Evolutionary conservation across 495 filamentous ascomycete genomes (phyloP).

Genomic region (Daldinia concentrica): DNA sequence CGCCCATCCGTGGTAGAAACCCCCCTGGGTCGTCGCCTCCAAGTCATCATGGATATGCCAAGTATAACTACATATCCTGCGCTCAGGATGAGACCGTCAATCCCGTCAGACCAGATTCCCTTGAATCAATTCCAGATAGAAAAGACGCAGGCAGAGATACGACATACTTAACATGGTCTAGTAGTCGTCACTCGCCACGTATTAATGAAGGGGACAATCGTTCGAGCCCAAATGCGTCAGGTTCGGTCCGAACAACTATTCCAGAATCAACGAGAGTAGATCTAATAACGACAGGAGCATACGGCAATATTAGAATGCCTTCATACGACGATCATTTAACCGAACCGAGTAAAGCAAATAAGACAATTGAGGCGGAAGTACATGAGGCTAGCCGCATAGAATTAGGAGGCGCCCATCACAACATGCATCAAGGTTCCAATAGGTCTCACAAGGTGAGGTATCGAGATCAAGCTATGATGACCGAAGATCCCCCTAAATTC

Average conservation of each 20-base stretch:
- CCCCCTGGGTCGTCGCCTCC: not conserved
- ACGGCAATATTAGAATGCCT: constrained; percentile 33
- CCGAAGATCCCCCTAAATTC: constrained; percentile 14
- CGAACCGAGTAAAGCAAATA: not conserved
- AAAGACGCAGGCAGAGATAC: constrained; percentile 31
- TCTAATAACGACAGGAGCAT: constrained; percentile 42
- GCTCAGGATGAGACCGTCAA: constrained; percentile 2
- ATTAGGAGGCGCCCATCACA: not conserved
- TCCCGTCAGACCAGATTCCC: not conserved
- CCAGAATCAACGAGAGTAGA: constrained; percentile 32
- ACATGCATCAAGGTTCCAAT: not conserved
- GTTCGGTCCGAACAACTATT: constrained; percentile 26
- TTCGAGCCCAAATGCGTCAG: constrained; percentile 4
- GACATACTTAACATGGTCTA: constrained; percentile 49
- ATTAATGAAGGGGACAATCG: not conserved
- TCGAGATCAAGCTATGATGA: constrained; percentile 40
- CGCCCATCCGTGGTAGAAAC: not conserved
- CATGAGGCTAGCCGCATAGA: not conserved
- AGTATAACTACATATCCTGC: not conserved
- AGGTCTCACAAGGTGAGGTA: constrained; percentile 20
- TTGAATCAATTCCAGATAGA: constrained; percentile 1
- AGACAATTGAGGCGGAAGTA: not conserved
- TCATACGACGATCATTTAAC: constrained; percentile 13
- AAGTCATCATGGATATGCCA: not conserved
- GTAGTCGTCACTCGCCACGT: constrained; percentile 31